phyloP scores from a whole-genome alignment of 495 filamentous ascomycete species.

The Penicillium daleae region DNA sequence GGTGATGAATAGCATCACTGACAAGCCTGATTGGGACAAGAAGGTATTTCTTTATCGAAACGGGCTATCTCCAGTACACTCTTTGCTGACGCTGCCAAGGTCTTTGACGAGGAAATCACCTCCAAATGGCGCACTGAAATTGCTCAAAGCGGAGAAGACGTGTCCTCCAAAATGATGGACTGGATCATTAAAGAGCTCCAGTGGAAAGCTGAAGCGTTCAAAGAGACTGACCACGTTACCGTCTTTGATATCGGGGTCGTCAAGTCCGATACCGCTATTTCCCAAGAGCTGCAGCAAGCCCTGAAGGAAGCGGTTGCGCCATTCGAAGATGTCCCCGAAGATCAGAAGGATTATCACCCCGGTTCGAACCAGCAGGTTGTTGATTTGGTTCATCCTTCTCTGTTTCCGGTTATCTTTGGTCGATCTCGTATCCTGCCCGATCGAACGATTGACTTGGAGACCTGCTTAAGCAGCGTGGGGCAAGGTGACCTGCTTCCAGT shows the following conservation, averaged over 20 bases:
- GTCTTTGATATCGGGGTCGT: slow-evolving; percentile 39
- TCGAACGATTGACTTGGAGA: slow-evolving; percentile 39
- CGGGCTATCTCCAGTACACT: background rate
- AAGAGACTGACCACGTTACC: slow-evolving; percentile 34
- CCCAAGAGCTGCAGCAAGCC: slow-evolving; percentile 25
- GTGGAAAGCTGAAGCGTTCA: slow-evolving; percentile 42
- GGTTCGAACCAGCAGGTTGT: slow-evolving; percentile 57
- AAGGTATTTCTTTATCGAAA: slow-evolving; percentile 15
- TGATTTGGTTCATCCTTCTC: slow-evolving; percentile 63
- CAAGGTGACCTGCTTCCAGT: slow-evolving; percentile 31
- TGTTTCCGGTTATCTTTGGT: slow-evolving; percentile 63
- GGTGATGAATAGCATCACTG: slow-evolving; percentile 42
- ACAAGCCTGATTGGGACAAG: slow-evolving; percentile 52
- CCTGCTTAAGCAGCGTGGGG: slow-evolving; percentile 44
- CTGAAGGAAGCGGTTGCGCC: slow-evolving; percentile 29
- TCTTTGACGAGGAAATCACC: slow-evolving; percentile 50
- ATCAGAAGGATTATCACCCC: slow-evolving; percentile 62
- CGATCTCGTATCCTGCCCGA: slow-evolving; percentile 49
- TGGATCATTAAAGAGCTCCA: slow-evolving; percentile 55
- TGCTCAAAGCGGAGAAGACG: slow-evolving; percentile 27
- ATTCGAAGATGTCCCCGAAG: slow-evolving; percentile 51
- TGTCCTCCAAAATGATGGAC: slow-evolving; percentile 54
- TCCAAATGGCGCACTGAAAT: slow-evolving; percentile 45
- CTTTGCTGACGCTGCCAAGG: background rate
- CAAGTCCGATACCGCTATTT: slow-evolving; percentile 42